These are phyloP conservation scores for Cetraspora pellucida DNA, from an alignment of 192 early-diverging fungal species.

Conservation along the genomic window DNA sequence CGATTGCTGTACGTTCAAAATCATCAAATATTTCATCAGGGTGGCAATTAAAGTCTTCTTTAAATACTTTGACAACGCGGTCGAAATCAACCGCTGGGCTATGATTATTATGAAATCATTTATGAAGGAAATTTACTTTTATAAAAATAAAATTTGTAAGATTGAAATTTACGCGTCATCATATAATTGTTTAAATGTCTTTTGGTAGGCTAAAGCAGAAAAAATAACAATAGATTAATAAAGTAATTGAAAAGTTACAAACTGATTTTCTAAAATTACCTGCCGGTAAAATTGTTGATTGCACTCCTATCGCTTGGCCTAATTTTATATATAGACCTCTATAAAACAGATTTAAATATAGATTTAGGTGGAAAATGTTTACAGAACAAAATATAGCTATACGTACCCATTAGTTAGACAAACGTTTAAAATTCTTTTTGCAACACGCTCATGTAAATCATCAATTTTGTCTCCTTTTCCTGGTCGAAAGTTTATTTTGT, in stretches of 20 bases:
- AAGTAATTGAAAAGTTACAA: neutral
- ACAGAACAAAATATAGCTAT: neutral
- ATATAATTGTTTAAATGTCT: slow-evolving; percentile 1
- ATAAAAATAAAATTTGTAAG: neutral
- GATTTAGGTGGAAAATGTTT: neutral
- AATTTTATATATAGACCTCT: slow-evolving; percentile 87
- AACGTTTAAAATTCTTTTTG: slow-evolving; percentile 70
- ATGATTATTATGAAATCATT: slow-evolving; percentile 68
- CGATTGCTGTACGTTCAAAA: slow-evolving; percentile 72
- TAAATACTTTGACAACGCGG: slow-evolving; percentile 67
- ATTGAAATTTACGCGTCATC: slow-evolving; percentile 22
- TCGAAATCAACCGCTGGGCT: slow-evolving; percentile 74
- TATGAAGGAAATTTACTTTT: neutral
- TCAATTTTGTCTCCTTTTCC: slow-evolving; percentile 63
- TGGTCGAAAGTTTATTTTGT: slow-evolving; percentile 83
- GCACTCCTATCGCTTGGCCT: slow-evolving; percentile 74
- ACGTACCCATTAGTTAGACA: slow-evolving; percentile 74
- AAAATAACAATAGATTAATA: neutral
- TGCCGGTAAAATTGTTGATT: slow-evolving; percentile 65
- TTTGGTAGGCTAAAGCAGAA: neutral
- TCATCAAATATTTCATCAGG: slow-evolving; percentile 68
- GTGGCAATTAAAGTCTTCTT: slow-evolving; percentile 62
- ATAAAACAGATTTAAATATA: neutral
- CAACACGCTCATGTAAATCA: slow-evolving; percentile 72
- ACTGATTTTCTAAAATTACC: slow-evolving; percentile 29